phyloP scores from a whole-genome alignment of 2,329 filamentous ascomycete genomes.

The Epichloe scottii region DNA sequence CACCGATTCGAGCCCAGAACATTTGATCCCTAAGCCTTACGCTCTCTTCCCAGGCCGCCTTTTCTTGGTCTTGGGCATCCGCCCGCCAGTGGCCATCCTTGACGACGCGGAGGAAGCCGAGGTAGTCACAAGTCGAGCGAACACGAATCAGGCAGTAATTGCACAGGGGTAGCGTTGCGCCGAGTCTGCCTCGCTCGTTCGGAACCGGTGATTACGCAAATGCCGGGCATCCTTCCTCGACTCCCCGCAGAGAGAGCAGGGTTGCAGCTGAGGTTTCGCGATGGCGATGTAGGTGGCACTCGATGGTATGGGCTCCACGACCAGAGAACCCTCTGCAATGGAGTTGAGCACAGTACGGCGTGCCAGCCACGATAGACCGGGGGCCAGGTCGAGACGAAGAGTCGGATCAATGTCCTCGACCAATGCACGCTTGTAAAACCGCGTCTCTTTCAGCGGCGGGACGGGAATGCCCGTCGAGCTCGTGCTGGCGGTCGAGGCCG shows the following conservation, averaged over 20 bases:
- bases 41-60: conserved; percentile 87
- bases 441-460: conserved; percentile 71
- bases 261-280: conserved; percentile 42
- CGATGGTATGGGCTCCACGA: conserved; percentile 76
- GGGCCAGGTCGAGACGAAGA: conserved; percentile 75
- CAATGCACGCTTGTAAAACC: conserved; percentile 84
- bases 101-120: conserved; percentile 81
- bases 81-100: conserved; percentile 86
- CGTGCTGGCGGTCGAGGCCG: conserved; percentile 37
- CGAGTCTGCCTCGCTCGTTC: conserved; percentile 73
- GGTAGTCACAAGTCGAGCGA: conserved; percentile 80
- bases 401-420: conserved; percentile 92
- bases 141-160: conserved; percentile 75
- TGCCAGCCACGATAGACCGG: conserved; percentile 86
- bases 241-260: conserved; percentile 86
- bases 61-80: conserved; percentile 72
- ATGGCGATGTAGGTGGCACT: conserved; percentile 36
- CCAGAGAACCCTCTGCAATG: conserved; percentile 71
- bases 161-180: conserved; percentile 82
- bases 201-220: conserved; percentile 74
- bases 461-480: conserved; percentile 27
- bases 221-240: conserved; percentile 57
- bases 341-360: conserved; percentile 72
- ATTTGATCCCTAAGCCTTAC: conserved; percentile 82
- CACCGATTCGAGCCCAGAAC: conserved; percentile 92